Percentiles rank a stretch among this genome's conserved stretches.
Evolutionary conservation across 1,284 basidiomycete genomes (phyloP).

Genomic region (Porodaedalea pini): DNA sequence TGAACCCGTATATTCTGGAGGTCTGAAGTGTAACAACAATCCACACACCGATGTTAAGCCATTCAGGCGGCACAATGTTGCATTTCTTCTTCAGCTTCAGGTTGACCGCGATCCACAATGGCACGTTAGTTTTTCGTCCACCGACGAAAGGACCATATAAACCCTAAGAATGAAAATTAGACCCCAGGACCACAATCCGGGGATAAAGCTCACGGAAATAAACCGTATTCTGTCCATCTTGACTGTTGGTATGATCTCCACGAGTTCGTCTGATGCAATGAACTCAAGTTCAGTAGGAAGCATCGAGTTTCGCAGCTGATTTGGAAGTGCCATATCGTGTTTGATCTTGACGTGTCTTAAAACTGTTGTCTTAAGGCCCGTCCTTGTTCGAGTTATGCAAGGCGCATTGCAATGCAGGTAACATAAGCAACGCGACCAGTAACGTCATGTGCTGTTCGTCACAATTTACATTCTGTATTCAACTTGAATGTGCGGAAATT

Average conservation of each 20-base stretch:
- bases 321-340: slow-evolving; percentile 53
- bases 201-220: slow-evolving; percentile 61
- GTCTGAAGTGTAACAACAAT: not conserved
- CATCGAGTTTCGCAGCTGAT: slow-evolving; percentile 55
- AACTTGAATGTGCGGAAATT: too few species aligned
- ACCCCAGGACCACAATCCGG: slow-evolving; percentile 5
- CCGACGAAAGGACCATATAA: slow-evolving; percentile 92
- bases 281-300: slow-evolving; percentile 83
- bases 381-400: too few species aligned
- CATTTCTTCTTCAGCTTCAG: slow-evolving; percentile 94
- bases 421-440: slow-evolving; percentile 5
- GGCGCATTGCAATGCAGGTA: not conserved
- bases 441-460: not conserved
- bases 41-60: slow-evolving; percentile 79
- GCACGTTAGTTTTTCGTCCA: slow-evolving; percentile 77
- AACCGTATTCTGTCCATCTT: slow-evolving; percentile 86
- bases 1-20: not conserved
- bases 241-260: slow-evolving; percentile 83
- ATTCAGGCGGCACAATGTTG: slow-evolving; percentile 83
- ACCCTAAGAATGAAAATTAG: slow-evolving; percentile 47
- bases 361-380: too few species aligned
- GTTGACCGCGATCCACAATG: slow-evolving; percentile 93
- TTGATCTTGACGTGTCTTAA: too few species aligned
- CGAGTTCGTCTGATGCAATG: slow-evolving; percentile 75
- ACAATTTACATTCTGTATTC: too few species aligned